Evolutionary conservation across 2,329 filamentous ascomycete species (phyloP), one percentile per base, ranked within the genome.

Genomic region (Microsporum ferrugineum): DNA sequence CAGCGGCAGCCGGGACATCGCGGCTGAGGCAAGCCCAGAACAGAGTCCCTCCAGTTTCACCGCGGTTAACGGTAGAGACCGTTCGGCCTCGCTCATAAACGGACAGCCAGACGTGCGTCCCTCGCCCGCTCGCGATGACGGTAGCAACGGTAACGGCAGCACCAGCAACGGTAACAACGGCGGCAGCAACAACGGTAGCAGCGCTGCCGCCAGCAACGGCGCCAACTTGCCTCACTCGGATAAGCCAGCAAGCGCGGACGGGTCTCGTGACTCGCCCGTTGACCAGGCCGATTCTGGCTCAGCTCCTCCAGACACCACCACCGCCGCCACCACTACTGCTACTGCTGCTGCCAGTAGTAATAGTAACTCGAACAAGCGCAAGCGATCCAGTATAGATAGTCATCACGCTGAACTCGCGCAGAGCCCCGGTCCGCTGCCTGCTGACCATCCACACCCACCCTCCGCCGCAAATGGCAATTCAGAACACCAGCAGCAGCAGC

Each of bases 321-420:
- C 34, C 23, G 2, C 45, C 1, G 17, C n/a, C 43, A 12, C 27
- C 5, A 39, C 3, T 12, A 39, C 5, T 10, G 8, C 5, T 17
- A 23, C 39, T n/a, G n/a, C n/a, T 2, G 4, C 5, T 3, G 4
- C 6, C 34, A 29, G 7, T 33, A 17, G 12, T 7, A 38, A 38
- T 12, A 34, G 6, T 10, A 53, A 34, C 31, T 51, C 45, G 14
- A 34, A 84, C 68, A 81, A 80, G 66, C 73, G 80, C 62, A 92
- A 90, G 73, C 82, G 88, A 63, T 89, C 88, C 5, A 76, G 79
- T 53, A 88, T 87, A 4, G 72, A 77, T 41, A 85, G 85, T 61
- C 72, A 69, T 61, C 71, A 73, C 62, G 73, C 66, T 58, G 69
- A 74, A 60, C 72, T 67, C 38, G 63, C 66, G 58, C 69, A 63